Conservation (phyloP, 164 flowering plant species). For the Nelumbo lutea region DNA sequence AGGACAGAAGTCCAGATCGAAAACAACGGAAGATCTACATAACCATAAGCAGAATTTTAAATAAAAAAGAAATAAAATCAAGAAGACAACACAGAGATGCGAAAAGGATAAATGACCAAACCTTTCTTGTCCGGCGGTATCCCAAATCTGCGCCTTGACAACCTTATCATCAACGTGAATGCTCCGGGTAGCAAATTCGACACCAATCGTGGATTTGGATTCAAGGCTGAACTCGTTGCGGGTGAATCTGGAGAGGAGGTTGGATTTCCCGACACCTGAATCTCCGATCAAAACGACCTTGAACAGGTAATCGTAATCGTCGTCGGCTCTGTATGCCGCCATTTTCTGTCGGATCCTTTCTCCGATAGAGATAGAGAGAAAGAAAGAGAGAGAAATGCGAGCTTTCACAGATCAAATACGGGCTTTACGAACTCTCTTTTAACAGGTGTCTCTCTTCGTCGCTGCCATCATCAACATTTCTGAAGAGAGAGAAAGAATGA, state of each 20-base stretch:
- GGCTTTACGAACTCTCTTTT: background rate
- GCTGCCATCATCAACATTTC: background rate
- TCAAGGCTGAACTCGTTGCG: conserved; percentile 63
- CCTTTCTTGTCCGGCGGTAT: conserved; percentile 78
- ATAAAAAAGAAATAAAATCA: background rate
- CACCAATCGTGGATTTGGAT: conserved; percentile 76
- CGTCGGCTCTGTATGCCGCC: conserved; percentile 27
- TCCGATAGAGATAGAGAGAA: background rate
- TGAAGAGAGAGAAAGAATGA: background rate
- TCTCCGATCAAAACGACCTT: conserved; percentile 70
- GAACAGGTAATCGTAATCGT: conserved; percentile 54
- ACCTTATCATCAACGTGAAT: conserved; percentile 63
- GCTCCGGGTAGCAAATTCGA: conserved; percentile 67
- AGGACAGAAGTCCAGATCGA: background rate
- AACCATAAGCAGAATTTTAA: background rate
- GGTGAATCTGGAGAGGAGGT: conserved; percentile 29
- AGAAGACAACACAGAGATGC: background rate
- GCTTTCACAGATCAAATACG: background rate
- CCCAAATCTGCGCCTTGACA: conserved; percentile 82
- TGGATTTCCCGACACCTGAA: too few species aligned
- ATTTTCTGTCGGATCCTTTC: conserved; percentile 10
- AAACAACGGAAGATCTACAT: background rate
- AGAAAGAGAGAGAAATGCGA: background rate
- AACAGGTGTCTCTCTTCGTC: background rate
- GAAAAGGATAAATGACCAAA: conserved; percentile 12